Base-by-base conservation (phyloP, 2,329 filamentous ascomycete genomes). In the Dactylellina sp. region DNA sequence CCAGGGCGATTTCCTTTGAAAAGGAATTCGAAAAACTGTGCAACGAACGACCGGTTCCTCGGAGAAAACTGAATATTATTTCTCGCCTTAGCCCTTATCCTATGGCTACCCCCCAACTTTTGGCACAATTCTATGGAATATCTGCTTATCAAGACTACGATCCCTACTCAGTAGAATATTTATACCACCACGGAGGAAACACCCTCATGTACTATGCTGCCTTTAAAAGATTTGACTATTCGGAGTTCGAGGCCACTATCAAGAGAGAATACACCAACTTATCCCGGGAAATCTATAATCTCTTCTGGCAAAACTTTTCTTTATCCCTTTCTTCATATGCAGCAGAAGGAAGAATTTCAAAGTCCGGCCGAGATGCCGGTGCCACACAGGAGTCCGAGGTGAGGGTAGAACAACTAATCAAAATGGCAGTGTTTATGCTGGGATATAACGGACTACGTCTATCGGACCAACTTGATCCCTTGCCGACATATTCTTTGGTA, bases 241-340 rank as follows among this genome's bases (percentile, higher is more conserved):
- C 9, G 5, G n/a, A 32, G 2, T 62, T 62, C 32, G 6, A 61
- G 16, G 22, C 4, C 1, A 7, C 32, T 35, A 6, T 49, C 3
- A 7, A 49, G 11, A n/a, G 12, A 6, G 14, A 39, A 6, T 20
- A 25, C 5, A n/a, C 7, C 16, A 25, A 56, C 16, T 14, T 44
- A 7, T 6, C 37, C 9, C n/a, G 1, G 7, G 18, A 12, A 28
- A 16, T n/a, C 12, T 44, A 1, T 11, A 12, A 9, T 7, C 53
- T 53, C 22, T 53, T 63, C 14, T 63, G 60, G 60, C 60, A 63
- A 44, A 63, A 63, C n/a, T 22, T 63, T 35, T 53, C 39, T 6
- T 44, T 63, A 18, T 28, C 24, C 2, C 60, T 55, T 18, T 18
- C 49, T 44, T n/a, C 16, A 18, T 28, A 2, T 12, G 20, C 20